A percentile compares a stretch with the other conserved stretches of the same genome.
Evolutionary conservation across 495 filamentous ascomycete species (phyloP).

Genomic region (Aspergillus affinis): DNA sequence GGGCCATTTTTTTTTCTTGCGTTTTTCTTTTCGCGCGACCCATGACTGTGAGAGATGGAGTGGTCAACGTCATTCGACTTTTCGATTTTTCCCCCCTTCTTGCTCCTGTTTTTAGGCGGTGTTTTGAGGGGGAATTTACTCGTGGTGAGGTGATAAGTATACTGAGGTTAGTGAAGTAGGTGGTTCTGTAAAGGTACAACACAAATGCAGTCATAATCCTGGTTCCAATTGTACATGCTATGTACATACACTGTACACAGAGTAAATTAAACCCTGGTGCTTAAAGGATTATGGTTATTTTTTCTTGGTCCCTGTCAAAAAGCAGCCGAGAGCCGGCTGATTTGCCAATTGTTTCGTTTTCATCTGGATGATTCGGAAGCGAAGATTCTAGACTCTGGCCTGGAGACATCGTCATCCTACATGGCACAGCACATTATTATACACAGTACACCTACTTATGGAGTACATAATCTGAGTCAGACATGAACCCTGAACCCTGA

Average conservation of each 20-base stretch:
- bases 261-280: neutral
- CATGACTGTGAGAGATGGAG: neutral
- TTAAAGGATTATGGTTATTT: neutral
- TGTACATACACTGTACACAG: too few species aligned
- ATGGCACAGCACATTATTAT: neutral
- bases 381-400: slow-evolving; percentile 4
- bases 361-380: neutral
- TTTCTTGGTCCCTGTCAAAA: neutral
- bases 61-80: neutral
- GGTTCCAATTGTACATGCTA: too few species aligned
- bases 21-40: neutral
- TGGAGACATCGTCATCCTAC: slow-evolving; percentile 3
- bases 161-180: too few species aligned
- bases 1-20: neutral
- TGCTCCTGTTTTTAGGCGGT: neutral
- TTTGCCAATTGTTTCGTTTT: neutral
- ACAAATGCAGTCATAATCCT: too few species aligned
- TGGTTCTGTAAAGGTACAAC: too few species aligned
- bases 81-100: neutral
- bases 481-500: neutral
- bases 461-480: neutral
- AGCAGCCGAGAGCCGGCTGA: neutral
- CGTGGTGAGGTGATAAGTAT: too few species aligned
- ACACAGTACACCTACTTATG: too few species aligned
- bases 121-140: too few species aligned